phyloP scores from a whole-genome alignment of 73 alveolate species.

The Stentor roeselii region DNA sequence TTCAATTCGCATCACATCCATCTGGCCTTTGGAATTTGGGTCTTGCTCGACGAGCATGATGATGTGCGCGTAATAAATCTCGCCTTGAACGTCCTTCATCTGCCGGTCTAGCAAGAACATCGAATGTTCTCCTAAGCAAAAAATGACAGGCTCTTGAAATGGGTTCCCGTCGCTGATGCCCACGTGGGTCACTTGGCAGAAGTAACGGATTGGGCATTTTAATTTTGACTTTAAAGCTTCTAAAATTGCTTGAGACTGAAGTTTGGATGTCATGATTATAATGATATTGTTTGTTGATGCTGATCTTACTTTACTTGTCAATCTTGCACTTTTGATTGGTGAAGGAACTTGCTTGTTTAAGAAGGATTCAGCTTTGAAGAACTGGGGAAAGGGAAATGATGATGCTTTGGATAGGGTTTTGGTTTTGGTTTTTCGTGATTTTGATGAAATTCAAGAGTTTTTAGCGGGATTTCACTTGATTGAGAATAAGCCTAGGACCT shows the following conservation, averaged over 20 bases:
- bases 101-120: not conserved
- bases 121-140: conserved; percentile 19
- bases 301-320: too few relatives aligned
- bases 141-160: not conserved
- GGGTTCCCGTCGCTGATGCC: conserved; percentile 2
- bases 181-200: conserved; percentile 3
- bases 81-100: not conserved
- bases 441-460: too few relatives aligned
- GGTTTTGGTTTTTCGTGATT: too few relatives aligned
- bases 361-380: too few relatives aligned
- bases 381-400: too few relatives aligned
- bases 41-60: not conserved
- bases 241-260: conserved; percentile 12
- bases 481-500: too few relatives aligned
- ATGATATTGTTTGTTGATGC: too few relatives aligned
- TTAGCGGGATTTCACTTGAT: too few relatives aligned
- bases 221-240: conserved; percentile 8
- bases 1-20: not conserved
- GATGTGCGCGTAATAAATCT: conserved; percentile 8
- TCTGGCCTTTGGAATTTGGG: not conserved
- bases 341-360: too few relatives aligned
- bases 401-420: too few relatives aligned
- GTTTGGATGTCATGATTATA: too few relatives aligned
- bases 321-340: too few relatives aligned
- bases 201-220: conserved; percentile 10